These are phyloP conservation scores for Datura wrightii DNA, from an alignment of 257 asterid species.

Conservation along the genomic window DNA sequence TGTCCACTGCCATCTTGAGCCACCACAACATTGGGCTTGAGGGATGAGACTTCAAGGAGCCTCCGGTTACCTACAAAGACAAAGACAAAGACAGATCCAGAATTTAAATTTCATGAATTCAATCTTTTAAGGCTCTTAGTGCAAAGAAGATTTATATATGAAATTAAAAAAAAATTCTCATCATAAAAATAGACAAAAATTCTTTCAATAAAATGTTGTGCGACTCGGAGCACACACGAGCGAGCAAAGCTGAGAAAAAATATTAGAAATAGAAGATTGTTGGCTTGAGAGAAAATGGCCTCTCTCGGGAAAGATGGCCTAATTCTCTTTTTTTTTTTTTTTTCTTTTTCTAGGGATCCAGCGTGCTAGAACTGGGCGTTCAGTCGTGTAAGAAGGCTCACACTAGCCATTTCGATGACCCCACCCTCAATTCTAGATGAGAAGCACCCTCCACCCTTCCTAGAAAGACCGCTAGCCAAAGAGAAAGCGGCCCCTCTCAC, in stretches of 20 bases:
- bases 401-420: background rate
- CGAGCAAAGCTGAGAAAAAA: no score
- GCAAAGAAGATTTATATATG: background rate
- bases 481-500: no score
- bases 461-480: no score
- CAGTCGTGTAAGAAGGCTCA: background rate
- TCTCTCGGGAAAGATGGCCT: no score
- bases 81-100: background rate
- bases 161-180: no score
- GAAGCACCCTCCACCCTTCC: no score
- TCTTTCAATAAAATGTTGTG: background rate
- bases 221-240: no score
- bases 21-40: slow-evolving; percentile 58
- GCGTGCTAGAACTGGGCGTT: background rate
- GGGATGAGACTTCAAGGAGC: slow-evolving; percentile 41
- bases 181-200: no score
- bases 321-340: no score
- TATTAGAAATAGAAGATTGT: background rate
- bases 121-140: background rate
- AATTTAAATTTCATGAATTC: background rate
- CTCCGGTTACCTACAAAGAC: slow-evolving; percentile 31
- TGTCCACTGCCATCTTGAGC: slow-evolving; percentile 82
- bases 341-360: background rate
- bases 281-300: no score
- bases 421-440: background rate